phyloP scores from a whole-genome alignment of 2,329 filamentous ascomycete species.

The Botrytis byssoidea region DNA sequence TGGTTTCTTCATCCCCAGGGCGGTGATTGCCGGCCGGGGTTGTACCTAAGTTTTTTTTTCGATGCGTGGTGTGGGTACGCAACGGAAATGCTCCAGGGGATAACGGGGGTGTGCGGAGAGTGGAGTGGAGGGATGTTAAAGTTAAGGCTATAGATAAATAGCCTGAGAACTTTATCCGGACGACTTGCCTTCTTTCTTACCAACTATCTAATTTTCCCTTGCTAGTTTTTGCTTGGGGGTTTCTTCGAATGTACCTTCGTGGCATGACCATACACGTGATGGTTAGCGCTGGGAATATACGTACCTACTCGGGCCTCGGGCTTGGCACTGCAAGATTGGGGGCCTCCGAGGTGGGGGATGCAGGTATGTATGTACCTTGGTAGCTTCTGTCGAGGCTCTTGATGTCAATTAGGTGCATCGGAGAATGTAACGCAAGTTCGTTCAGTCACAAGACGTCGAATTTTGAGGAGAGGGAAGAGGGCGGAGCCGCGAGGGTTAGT shows the following conservation, averaged over 20 bases:
- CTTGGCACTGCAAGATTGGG: not conserved
- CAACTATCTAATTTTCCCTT: not conserved
- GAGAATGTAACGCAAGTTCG: not conserved
- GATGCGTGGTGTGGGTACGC: too few species aligned
- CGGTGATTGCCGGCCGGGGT: slow-evolving; percentile 1
- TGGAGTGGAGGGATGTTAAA: not conserved
- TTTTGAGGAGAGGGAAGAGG: not conserved
- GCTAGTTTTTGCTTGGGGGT: not conserved
- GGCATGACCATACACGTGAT: not conserved
- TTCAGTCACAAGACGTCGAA: not conserved
- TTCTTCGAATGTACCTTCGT: not conserved
- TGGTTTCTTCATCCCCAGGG: not conserved
- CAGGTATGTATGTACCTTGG: not conserved
- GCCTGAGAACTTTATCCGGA: slow-evolving; percentile 14
- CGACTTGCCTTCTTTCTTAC: not conserved
- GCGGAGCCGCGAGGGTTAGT: not conserved
- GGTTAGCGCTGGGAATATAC: too few species aligned
- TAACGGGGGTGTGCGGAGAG: not conserved
- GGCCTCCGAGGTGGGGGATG: not conserved
- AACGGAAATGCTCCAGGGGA: not conserved
- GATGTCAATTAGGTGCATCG: not conserved
- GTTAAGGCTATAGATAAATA: not conserved
- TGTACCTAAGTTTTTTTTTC: not conserved
- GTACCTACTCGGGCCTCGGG: not conserved
- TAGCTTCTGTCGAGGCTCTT: not conserved